phyloP scores from a whole-genome alignment of 2,329 filamentous ascomycete species.

The Endocalyx cinctus region DNA sequence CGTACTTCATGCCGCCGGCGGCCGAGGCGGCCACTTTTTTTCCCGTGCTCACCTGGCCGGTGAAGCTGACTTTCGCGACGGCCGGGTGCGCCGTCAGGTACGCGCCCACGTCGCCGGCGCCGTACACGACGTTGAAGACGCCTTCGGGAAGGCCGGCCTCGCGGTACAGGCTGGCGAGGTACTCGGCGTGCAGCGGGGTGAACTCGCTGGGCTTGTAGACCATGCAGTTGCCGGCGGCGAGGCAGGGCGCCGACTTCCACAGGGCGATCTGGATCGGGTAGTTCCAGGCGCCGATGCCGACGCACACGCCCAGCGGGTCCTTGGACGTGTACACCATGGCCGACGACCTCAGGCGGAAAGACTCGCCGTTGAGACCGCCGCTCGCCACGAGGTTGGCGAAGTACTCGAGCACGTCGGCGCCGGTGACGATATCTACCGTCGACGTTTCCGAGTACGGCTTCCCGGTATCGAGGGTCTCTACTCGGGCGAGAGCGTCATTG shows the following conservation, averaged over 20 bases:
- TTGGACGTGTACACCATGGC: constrained; percentile 83
- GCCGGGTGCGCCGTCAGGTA: constrained; percentile 66
- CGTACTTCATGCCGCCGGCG: constrained; percentile 77
- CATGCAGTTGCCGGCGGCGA: constrained; percentile 85
- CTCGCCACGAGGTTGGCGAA: constrained; percentile 75
- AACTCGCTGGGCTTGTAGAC: constrained; percentile 88
- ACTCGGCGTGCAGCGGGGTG: constrained; percentile 75
- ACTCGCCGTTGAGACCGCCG: constrained; percentile 76
- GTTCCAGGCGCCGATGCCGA: constrained; percentile 86
- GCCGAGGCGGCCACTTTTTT: constrained; percentile 75
- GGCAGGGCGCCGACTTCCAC: constrained; percentile 83
- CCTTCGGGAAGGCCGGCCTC: constrained; percentile 76
- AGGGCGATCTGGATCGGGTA: constrained; percentile 87
- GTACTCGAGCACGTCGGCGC: constrained; percentile 82
- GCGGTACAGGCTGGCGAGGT: constrained; percentile 69
- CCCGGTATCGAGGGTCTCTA: constrained; percentile 82
- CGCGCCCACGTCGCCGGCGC: constrained; percentile 71
- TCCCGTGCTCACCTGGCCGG: constrained; percentile 79
- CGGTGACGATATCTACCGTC: constrained; percentile 76
- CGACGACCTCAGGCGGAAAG: constrained; percentile 66
- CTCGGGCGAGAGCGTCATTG: constrained; percentile 73
- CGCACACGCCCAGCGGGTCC: constrained; percentile 77
- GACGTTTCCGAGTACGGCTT: constrained; percentile 83
- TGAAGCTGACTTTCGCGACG: constrained; percentile 86
- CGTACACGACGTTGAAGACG: constrained; percentile 84